Evolutionary conservation across 140 eudicot species (phyloP), one percentile per base, ranked within the genome.

Genomic region (Senecio squalidus): DNA sequence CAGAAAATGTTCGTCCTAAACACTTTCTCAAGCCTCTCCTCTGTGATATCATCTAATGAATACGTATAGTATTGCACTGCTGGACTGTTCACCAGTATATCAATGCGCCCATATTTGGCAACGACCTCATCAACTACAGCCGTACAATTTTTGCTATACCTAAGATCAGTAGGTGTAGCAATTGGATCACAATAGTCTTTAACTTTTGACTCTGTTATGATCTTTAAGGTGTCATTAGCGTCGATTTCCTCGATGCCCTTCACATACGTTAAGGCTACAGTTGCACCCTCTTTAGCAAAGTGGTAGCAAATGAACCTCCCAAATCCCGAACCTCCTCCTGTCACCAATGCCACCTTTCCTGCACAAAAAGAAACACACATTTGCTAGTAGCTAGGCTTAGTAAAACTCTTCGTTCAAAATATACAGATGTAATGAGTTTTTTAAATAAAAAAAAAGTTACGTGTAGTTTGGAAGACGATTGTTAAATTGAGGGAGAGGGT

Each of bases 61-160:
- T 54, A 39, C 0, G 72, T 55, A 60, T 72, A 65, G 38, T 72
- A 61, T 58, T 77, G 83, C 34, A 72, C 79, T 0, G 79, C 79
- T 1, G 74, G 69, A 34, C 72, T 77, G 21, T 77, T 77, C 6
- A 77, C 76, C 43, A 77, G 55, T n/a, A 77, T 33, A 45, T 77
- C 83, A 10, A 77, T 77, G 10, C 67, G 65, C 9, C 76, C 73
- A 9, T 28, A 77, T n/a, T 73, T 69, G 1, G 55, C 67, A 0
- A 72, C 75, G 4, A 72, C 83, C 17, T 72, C 51, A 5, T 55
- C 79, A 0, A 77, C 73, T 14, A 72, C 79, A n/a, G n/a, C 21
- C 65, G 56, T 62, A 65, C 83, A 77, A 21, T 68, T 67, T 4
- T 77, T 62, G n/a, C 72, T 79, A 2, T 7, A 72, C 11, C 83